Evolutionary conservation across 2,329 filamentous ascomycete genomes (phyloP), one percentile per base, ranked within the genome.

Genomic region (Aspergillus luchuensis): DNA sequence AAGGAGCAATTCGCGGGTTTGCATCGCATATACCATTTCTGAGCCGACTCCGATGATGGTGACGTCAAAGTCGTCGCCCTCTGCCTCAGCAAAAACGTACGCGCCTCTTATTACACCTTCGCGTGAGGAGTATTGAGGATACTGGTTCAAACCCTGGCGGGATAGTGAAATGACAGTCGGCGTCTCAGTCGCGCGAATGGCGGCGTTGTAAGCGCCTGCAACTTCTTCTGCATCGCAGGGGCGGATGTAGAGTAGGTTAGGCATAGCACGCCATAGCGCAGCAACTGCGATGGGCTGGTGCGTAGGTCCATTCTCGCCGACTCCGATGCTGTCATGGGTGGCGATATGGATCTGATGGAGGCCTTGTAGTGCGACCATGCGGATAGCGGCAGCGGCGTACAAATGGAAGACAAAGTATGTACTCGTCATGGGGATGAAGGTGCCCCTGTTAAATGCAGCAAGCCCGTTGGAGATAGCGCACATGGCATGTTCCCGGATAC

Each of bases 401-500:
- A 83, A 73, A 65, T 87, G 87, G 72, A 87, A 87, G 76, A 87
- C 86, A 74, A 87, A 88, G 4, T 79, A 81, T 0, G 82, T 82
- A 0, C 33, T 36, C 33, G 85, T 88, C 36, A 87, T 74, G 0
- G 85, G 85, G 8, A 88, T 73, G 63, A 87, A 81, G 0, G 84
- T 85, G 25, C 79, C 81, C 38, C 78, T 81, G 60, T 77, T 76
- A 60, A 79, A 88, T 1, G 86, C 86, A 0, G 86, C 85, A 3
- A 89, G 72, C 2, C 86, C 87, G 69, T 97, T 97, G 83, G 96
- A 90, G 80, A 96, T 91, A 73, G 91, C 91, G 2, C 79, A 80
- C 86, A 89, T 88, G 57, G 85, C 85, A 68, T 87, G 85, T 65
- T 87, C 85, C 4, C 85, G 82, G 57, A 88, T 82, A 41, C 85